phyloP scores from a whole-genome alignment of 1,284 basidiomycete genomes.

The Malassezia yamatoensis region DNA sequence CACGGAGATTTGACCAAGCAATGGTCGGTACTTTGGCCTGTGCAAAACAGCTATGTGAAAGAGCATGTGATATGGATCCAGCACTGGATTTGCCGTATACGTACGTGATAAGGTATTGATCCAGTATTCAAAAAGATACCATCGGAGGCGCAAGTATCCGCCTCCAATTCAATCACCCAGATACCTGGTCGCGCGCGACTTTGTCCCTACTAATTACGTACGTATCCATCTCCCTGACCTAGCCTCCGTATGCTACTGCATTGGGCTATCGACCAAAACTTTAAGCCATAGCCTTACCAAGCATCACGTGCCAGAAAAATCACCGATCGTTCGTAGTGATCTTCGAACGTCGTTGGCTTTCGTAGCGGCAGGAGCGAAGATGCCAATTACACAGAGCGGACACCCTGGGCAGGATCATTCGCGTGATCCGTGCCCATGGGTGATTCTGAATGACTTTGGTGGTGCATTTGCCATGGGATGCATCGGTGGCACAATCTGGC shows the following conservation, averaged over 20 bases:
- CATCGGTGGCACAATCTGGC: constrained; percentile 93
- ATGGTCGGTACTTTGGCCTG: constrained; percentile 95
- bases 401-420: constrained; percentile 30
- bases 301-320: constrained; percentile 13
- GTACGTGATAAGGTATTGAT: constrained; percentile 52
- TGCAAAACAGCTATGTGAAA: constrained; percentile 76
- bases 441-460: constrained; percentile 95
- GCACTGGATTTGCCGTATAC: constrained; percentile 71
- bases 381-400: constrained; percentile 17
- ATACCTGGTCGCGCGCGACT: constrained; percentile 86
- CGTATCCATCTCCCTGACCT: constrained; percentile 5
- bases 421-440: constrained; percentile 65
- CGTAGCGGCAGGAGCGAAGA: constrained; percentile 8
- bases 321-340: background rate
- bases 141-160: constrained; percentile 92
- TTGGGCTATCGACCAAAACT: constrained; percentile 1
- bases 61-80: constrained; percentile 62
- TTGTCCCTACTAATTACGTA: constrained; percentile 72
- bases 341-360: background rate
- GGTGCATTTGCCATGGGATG: constrained; percentile 85
- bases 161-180: constrained; percentile 77
- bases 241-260: constrained; percentile 9
- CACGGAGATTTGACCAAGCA: constrained; percentile 85
- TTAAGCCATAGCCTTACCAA: background rate
- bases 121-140: constrained; percentile 50